These are phyloP conservation scores for Acanthamoeba triangularis DNA, from an alignment of 208 protist genomes.

Conservation along the genomic window DNA sequence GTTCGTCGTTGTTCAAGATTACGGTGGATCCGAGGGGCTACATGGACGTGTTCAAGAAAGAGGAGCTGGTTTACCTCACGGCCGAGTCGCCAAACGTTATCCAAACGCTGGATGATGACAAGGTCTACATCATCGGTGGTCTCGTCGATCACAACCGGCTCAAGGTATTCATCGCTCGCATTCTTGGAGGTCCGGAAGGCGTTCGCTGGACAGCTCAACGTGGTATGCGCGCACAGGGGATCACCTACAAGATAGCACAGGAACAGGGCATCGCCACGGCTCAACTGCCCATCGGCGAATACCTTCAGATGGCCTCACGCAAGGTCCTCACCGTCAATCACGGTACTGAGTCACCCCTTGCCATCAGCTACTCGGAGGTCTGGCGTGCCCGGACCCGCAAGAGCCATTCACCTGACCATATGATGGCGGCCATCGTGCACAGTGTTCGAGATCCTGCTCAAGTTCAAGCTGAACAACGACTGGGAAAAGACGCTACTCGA, in stretches of 20 bases:
- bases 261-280: slow-evolving; percentile 86
- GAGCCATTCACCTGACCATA: not conserved
- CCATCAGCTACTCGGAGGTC: not conserved
- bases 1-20: not conserved
- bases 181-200: not conserved
- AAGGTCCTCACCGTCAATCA: slow-evolving; percentile 93
- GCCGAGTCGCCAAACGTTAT: slow-evolving; percentile 90
- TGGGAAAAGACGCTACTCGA: slow-evolving; percentile 87
- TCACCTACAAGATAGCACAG: slow-evolving; percentile 85
- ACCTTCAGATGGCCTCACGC: slow-evolving; percentile 85
- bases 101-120: slow-evolving; percentile 84
- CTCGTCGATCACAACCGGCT: slow-evolving; percentile 92
- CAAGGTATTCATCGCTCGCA: slow-evolving; percentile 80
- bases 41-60: slow-evolving; percentile 71
- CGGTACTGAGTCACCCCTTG: slow-evolving; percentile 68
- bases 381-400: no score
- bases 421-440: not conserved
- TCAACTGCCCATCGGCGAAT: slow-evolving; percentile 90
- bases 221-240: slow-evolving; percentile 43
- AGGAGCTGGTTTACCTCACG: slow-evolving; percentile 90
- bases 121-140: slow-evolving; percentile 93
- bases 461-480: slow-evolving; percentile 77
- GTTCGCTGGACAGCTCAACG: not conserved
- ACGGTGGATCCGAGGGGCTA: slow-evolving; percentile 46
- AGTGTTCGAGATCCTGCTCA: slow-evolving; percentile 90